Base-by-base conservation (phyloP, 2,329 filamentous ascomycete genomes). In the Apiospora phragmitis region DNA sequence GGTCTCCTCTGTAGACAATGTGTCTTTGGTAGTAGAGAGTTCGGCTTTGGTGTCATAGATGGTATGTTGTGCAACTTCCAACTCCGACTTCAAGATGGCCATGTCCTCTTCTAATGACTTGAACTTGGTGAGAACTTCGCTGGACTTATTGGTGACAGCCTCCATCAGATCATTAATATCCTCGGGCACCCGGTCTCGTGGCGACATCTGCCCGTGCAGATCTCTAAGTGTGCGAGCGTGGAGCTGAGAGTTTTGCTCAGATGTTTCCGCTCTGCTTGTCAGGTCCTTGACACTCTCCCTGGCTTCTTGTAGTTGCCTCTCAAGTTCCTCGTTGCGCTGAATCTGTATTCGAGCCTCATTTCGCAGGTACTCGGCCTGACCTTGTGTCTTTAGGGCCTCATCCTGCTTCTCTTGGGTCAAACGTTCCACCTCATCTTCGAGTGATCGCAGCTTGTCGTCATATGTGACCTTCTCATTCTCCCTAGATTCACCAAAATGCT, bases 401-500 rank as follows among this genome's bases (percentile, higher is more conserved):
- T 91, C 89, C 51, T 84, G 83, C 72, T 85, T 84, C 72, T 91
- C 87, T 72, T 88, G 88, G 45, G 83, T 85, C 21, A 92, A 80
- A 67, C 86, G 88, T 70, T 93, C 89, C 21, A 97, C 82, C 75
- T 97, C 93, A 21, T 88, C 84, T 76, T 94, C 89, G 0, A 97
- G 86, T 11, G 86, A 84, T 65, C 89, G 89, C 42, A 94, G 84
- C 71, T 87, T 91, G 65, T 92, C 89, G 73, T 95, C 92, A 62
- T 91, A 87, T 2, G 88, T 87, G 4, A 89, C 89, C 77, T 91
- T 93, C 76, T 96, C 93, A 75, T 97, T 92, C 74, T 98, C 94
- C 59, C 93, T 89, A 51, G 93, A 94, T 76, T 94, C 94, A 55
- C 94, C 87, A 69, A 95, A 89, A 71, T 94, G 89, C 76, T 98